Conservation (phyloP, 2,329 filamentous ascomycete genomes). For the Aspergillus ochraceus region DNA sequence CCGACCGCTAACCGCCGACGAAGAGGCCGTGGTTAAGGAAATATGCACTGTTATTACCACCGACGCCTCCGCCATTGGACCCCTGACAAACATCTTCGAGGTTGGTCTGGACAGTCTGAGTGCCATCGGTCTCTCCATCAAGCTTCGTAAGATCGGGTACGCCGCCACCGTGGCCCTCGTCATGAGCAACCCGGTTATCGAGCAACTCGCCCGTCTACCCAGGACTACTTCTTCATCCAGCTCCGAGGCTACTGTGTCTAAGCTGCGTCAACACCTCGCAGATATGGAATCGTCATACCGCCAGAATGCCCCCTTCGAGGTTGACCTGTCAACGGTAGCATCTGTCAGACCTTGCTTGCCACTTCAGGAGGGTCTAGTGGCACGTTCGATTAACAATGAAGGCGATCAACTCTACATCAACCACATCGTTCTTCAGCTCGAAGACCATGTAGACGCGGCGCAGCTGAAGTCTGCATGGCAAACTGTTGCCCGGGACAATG, state of each 20-base stretch:
- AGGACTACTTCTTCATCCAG: slow-evolving; percentile 6
- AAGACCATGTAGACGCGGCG: slow-evolving; percentile 24
- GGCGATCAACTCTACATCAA: slow-evolving; percentile 39
- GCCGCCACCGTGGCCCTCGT: slow-evolving; percentile 35
- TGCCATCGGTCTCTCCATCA: slow-evolving; percentile 38
- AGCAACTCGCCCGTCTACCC: slow-evolving; percentile 33
- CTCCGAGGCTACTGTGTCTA: not conserved
- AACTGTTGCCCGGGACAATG: slow-evolving; percentile 29
- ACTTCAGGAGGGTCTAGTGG: slow-evolving; percentile 37
- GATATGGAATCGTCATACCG: slow-evolving; percentile 24
- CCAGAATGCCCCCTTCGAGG: slow-evolving; percentile 8
- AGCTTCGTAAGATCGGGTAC: slow-evolving; percentile 34
- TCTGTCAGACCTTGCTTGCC: slow-evolving; percentile 31
- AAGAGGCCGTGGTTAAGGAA: slow-evolving; percentile 24
- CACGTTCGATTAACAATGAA: slow-evolving; percentile 35
- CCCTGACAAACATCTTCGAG: slow-evolving; percentile 36
- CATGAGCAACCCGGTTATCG: slow-evolving; percentile 34
- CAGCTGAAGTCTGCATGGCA: slow-evolving; percentile 30
- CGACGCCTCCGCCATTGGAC: slow-evolving; percentile 18
- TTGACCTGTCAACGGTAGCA: slow-evolving; percentile 13
- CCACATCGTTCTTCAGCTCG: slow-evolving; percentile 38
- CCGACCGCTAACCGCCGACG: slow-evolving; percentile 24
- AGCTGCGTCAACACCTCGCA: slow-evolving; percentile 12
- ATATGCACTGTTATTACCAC: slow-evolving; percentile 23
- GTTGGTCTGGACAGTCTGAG: slow-evolving; percentile 41